Base-by-base conservation (phyloP, 768 basidiomycete species). In the Suillus weaverae region DNA sequence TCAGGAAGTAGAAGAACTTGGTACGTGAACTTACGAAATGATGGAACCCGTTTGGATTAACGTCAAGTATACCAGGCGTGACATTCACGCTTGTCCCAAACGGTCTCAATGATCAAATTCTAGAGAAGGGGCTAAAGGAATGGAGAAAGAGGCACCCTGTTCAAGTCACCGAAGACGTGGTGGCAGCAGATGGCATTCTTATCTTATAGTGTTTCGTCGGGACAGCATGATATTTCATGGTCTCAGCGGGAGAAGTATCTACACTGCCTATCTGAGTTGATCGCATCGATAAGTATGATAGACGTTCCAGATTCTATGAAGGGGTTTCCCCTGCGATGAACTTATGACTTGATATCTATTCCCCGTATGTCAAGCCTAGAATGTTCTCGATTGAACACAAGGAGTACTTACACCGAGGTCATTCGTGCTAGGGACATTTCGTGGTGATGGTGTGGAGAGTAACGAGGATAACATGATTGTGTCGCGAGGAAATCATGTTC, bases 1-100 rank as follows among this genome's bases (percentile, higher is more conserved):
- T 41, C 87, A 89, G 67, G 89, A 90, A 0, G 89, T 77, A 11
- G 72, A 75, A 39, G 72, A 85, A 71, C 78, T 89, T 3, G 88
- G 89, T 85, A 62, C 13, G 75, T 69, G 44, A 57, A 16, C 20
- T 55, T 54, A 16, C 36, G 51, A 36, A 36, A 54, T 5, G 2
- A 50, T 39, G 33, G 62, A 26, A 65, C 44, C 11, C 3, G n/a
- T 20, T n/a, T 30, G n/a, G 5, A 61, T 43, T 20, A 5, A 65
- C 53, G 35, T 33, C 26, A 18, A 20, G 7, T 38, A 16, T 30
- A 26, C 20, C 67, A 87, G 93, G 95, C 3, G 92, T 96, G 3
- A 94, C 91, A 0, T 95, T 97, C 76, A 80, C 85, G 62, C 84
- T 90, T n/a, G 90, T 92, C 5, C 75, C 78, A 3, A 74, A 80